Base-by-base conservation (phyloP, 2,329 filamentous ascomycete genomes). In the Orbilia quercus region DNA sequence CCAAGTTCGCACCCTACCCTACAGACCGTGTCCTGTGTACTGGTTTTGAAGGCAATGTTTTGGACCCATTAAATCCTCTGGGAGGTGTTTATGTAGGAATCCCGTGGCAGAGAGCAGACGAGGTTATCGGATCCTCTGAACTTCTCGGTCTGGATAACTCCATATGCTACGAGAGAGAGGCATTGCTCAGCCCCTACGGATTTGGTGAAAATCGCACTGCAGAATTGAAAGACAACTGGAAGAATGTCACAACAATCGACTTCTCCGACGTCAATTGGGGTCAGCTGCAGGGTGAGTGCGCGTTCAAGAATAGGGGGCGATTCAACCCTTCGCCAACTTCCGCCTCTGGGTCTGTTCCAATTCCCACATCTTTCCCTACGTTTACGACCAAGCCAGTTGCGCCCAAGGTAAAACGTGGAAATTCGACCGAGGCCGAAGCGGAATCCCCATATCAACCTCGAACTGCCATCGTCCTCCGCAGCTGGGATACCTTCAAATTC, bases 141-240 rank as follows among this genome's bases (percentile, higher is more conserved):
- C 80, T 94, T 44, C 82, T 98, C 12, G 90, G 88, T 0, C 98
- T 47, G 7, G 87, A 90, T n/a, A 88, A 96, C 76, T 89, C 96
- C 78, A 87, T 97, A 53, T 99, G 95, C 82, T 97, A 96, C 79
- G 95, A 99, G 77, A 87, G 95, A 1, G 96, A 91, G 79, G 94
- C 95, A 1, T 86, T 92, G 75, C 86, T 95, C 28, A 92, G 91
- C 0, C 91, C 95, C 0, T 99, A 99, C 77, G 48, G 82, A 84
- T 3, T 84, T 87, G 1, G 88, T 90, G 71, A 88, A 96, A 12
- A 91, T 96, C 77, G 80, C 34, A 59, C 48, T 2, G 34, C 40
- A 4, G 59, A 59, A 22, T 38, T 59, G 1, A 16, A 40, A 16
- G 51, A 73, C 20, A 63, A 75, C 20, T 66, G 60, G 69, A 63